These are phyloP conservation scores for Termitomyces sp. DNA, from an alignment of 768 basidiomycete species.

Conservation along the genomic window DNA sequence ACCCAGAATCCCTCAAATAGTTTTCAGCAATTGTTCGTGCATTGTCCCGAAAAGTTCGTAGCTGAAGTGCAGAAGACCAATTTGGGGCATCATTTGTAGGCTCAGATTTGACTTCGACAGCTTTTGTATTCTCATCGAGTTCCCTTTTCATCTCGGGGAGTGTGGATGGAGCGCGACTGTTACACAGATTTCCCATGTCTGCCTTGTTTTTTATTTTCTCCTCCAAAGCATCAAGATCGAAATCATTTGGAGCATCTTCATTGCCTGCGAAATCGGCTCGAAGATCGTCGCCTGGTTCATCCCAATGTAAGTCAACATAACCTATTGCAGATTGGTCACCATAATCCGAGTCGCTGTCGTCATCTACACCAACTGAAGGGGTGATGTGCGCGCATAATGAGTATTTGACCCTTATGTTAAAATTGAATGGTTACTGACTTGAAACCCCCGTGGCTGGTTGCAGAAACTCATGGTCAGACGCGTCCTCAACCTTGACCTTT, in stretches of 20 bases:
- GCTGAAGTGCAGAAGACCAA: conserved; percentile 6
- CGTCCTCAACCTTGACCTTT: conserved; percentile 2
- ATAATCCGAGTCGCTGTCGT: neutral
- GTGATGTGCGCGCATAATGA: neutral
- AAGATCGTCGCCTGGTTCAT: neutral
- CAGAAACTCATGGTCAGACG: neutral
- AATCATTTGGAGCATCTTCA: neutral
- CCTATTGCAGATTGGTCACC: neutral
- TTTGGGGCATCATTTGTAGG: neutral
- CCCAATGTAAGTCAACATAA: neutral
- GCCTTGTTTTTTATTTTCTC: neutral
- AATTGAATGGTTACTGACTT: neutral
- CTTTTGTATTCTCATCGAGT: neutral
- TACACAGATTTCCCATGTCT: neutral
- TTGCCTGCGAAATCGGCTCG: conserved; percentile 1
- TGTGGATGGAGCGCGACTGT: neutral
- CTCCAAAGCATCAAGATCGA: conserved; percentile 4
- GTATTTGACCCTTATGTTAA: neutral
- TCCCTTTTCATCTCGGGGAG: neutral
- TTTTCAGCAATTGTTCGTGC: conserved; percentile 5
- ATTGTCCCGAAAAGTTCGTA: conserved; percentile 3
- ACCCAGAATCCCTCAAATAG: neutral
- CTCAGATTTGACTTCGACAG: neutral
- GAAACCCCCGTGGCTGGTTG: neutral
- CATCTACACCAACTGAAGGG: neutral